These are phyloP conservation scores for Chaetomiaceae sp. DNA, from an alignment of 2,329 filamentous ascomycete species.

Conservation along the genomic window DNA sequence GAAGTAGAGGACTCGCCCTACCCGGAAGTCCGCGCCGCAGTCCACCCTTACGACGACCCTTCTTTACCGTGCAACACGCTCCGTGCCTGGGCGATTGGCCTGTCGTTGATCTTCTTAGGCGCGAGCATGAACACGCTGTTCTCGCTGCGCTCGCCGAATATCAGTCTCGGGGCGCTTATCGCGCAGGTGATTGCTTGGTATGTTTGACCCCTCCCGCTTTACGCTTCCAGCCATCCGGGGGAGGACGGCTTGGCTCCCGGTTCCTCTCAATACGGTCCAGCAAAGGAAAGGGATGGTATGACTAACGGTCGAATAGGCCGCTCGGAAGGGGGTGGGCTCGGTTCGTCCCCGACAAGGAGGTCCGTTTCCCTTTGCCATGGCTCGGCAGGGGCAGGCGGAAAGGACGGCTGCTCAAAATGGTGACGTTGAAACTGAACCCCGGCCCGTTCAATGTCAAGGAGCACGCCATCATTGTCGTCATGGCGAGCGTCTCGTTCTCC, in stretches of 20 bases:
- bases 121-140: slow-evolving; percentile 61
- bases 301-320: slow-evolving; percentile 34
- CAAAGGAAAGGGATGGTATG: too few relatives aligned
- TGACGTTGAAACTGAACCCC: slow-evolving; percentile 50
- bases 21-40: slow-evolving; percentile 61
- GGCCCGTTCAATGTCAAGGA: slow-evolving; percentile 69
- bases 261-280: too few relatives aligned
- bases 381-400: neutral
- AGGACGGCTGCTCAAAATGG: neutral
- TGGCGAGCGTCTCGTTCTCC: slow-evolving; percentile 67
- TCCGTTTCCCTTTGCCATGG: slow-evolving; percentile 25
- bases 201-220: neutral
- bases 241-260: too few relatives aligned
- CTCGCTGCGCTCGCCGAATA: slow-evolving; percentile 58
- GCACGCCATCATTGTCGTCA: slow-evolving; percentile 63
- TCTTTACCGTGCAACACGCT: slow-evolving; percentile 60
- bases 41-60: slow-evolving; percentile 61
- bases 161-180: slow-evolving; percentile 56
- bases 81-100: slow-evolving; percentile 60
- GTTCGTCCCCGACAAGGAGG: slow-evolving; percentile 47
- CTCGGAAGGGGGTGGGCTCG: slow-evolving; percentile 58
- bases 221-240: too few relatives aligned
- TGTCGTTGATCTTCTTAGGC: slow-evolving; percentile 52
- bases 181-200: slow-evolving; percentile 59
- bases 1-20: slow-evolving; percentile 59